Conservation (phyloP, 2,329 filamentous ascomycete genomes). For the Juglanconis juglandina region DNA sequence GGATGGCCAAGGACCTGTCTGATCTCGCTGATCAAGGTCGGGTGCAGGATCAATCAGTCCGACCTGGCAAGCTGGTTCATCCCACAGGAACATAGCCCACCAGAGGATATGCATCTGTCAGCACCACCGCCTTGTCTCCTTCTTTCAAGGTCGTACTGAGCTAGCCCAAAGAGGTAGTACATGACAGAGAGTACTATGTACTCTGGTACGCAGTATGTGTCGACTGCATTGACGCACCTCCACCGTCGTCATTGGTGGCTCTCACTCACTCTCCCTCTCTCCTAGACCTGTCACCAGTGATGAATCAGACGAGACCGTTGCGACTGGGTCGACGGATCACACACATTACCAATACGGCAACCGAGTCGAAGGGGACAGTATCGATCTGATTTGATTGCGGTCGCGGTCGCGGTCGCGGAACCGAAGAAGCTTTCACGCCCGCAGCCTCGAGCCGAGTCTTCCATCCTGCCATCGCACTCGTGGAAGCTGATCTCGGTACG, state of each 20-base stretch:
- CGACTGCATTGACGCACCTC: neutral
- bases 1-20: too few relatives aligned
- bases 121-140: too few relatives aligned
- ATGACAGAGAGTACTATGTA: neutral
- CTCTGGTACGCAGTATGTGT: neutral
- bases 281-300: neutral
- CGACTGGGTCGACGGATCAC: neutral
- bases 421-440: neutral
- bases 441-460: neutral
- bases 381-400: too few relatives aligned
- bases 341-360: neutral
- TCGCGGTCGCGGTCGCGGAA: neutral
- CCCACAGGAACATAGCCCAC: too few relatives aligned
- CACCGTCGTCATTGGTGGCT: neutral
- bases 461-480: neutral
- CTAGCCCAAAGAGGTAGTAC: neutral
- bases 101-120: too few relatives aligned
- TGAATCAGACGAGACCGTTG: neutral
- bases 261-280: neutral
- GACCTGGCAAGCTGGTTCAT: too few relatives aligned
- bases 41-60: neutral
- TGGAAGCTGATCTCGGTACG: neutral
- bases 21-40: neutral
- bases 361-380: too few relatives aligned
- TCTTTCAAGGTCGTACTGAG: neutral